A percentile compares a stretch with the other conserved stretches of the same genome.
These are phyloP conservation scores for Collybia nuda DNA, from an alignment of 768 basidiomycete genomes.

Conservation along the genomic window DNA sequence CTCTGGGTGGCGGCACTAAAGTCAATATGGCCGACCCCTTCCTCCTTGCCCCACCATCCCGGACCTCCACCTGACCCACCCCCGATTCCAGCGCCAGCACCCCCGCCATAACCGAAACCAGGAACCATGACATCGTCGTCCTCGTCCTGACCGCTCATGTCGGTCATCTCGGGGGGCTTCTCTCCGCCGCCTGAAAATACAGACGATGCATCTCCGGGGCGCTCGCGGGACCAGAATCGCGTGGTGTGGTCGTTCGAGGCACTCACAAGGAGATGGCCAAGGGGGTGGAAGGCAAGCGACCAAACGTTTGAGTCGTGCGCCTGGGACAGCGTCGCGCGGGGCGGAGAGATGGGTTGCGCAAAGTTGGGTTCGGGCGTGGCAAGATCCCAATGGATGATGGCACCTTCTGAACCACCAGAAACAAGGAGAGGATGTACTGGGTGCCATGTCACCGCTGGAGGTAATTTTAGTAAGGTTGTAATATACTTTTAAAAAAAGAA, in stretches of 20 bases:
- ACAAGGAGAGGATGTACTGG: constrained; percentile 90
- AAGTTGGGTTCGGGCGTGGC: constrained; percentile 56
- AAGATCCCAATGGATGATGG: constrained; percentile 94
- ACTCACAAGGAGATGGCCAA: constrained; percentile 91
- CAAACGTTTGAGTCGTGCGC: constrained; percentile 99
- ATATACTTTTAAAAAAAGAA: background rate
- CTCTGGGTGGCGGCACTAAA: constrained; percentile 9
- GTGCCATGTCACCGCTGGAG: constrained; percentile 89
- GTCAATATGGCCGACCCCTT: constrained; percentile 26
- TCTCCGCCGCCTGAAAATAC: constrained; percentile 82
- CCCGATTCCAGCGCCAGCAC: constrained; percentile 22
- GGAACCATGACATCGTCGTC: constrained; percentile 75
- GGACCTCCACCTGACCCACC: constrained; percentile 34
- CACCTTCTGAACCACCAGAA: constrained; percentile 92
- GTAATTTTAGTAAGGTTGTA: background rate
- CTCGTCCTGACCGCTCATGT: constrained; percentile 62
- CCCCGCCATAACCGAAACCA: constrained; percentile 57
- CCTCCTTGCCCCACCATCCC: constrained; percentile 47
- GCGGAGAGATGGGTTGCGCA: constrained; percentile 44
- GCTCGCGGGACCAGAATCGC: constrained; percentile 95
- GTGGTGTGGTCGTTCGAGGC: constrained; percentile 99
- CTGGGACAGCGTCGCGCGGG: constrained; percentile 85
- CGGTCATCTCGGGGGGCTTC: constrained; percentile 73
- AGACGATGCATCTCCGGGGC: constrained; percentile 78
- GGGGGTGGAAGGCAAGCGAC: constrained; percentile 92